Percentiles rank a stretch among this genome's conserved stretches.
Conservation (phyloP, 2,329 filamentous ascomycete genomes). For the Apiospora pterosperma region DNA sequence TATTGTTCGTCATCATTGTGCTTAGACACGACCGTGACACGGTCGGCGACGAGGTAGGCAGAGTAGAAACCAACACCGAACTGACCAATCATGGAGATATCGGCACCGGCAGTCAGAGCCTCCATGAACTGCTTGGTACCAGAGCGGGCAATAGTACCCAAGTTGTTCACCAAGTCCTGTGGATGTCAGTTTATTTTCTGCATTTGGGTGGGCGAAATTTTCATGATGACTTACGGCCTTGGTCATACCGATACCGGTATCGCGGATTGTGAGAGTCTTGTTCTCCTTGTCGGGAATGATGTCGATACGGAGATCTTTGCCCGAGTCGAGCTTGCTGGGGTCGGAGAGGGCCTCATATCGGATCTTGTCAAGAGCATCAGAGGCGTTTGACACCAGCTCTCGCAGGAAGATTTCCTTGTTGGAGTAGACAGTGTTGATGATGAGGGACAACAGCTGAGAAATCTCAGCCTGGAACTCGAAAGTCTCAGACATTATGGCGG, state of each 20-base stretch:
- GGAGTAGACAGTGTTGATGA: constrained; percentile 99
- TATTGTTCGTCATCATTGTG: constrained; percentile 99
- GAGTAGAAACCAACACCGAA: constrained; percentile 99
- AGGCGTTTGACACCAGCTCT: constrained; percentile 97
- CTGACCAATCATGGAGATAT: constrained; percentile 99
- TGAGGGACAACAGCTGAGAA: constrained; percentile 98
- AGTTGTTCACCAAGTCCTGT: constrained; percentile 99
- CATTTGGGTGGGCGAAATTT: not conserved
- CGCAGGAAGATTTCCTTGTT: constrained; percentile 99
- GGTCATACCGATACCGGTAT: constrained; percentile 99
- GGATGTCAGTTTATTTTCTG: constrained; percentile 31
- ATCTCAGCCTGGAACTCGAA: constrained; percentile 99
- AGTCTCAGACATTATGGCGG: constrained; percentile 81
- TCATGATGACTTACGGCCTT: constrained; percentile 76
- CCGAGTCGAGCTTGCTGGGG: constrained; percentile 91
- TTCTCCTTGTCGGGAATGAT: constrained; percentile 96
- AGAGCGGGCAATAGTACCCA: constrained; percentile 98
- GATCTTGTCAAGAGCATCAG: constrained; percentile 99
- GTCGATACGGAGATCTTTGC: constrained; percentile 98
- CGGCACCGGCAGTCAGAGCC: constrained; percentile 94
- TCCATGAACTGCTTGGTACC: constrained; percentile 99
- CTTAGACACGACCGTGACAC: constrained; percentile 93
- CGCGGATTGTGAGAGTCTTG: constrained; percentile 96
- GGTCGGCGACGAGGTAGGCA: constrained; percentile 97
- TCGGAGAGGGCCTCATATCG: constrained; percentile 98